Base-by-base conservation (phyloP, 371 early-diverging fungal genomes). In the Mucor circinelloides region DNA sequence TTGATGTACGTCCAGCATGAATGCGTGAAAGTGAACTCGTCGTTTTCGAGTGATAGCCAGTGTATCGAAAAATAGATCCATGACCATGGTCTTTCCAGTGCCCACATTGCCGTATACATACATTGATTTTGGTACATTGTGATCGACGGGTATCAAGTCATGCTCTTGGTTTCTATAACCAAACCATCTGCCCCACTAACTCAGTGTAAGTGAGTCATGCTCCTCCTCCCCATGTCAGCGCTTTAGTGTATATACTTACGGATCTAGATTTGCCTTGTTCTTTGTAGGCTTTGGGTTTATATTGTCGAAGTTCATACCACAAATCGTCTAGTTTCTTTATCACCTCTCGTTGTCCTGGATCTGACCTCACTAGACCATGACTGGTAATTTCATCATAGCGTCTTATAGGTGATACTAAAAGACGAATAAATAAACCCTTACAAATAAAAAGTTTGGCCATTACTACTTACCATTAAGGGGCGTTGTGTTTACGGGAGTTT, bases 11-110 rank as follows among this genome's bases (percentile, higher is more conserved):
- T 95, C 95, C 17, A 91, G 82, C 97, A 98, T 97, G 69, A 97
- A 97, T 9, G 93, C 93, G 73, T 98, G 96, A 71, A 96, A 97
- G 71, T 98, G 97, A 9, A 97, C 90, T 3, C 97, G 88, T 28
- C 91, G 83, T 75, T 97, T 96, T 27, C 90, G 81, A 4, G 76
- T 40, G n/a, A 86, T 85, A 2, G 87, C 79, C 9, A 94, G 67
- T 1, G 92, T 83, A 69, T 93, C 84, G 77, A 90, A 97, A 66
- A 97, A 94, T 56, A 98, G 75, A 77, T 98, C 96, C 99, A 98
- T 98, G n/a, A 94, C 85, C 87, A 95, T 94, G 0, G 97, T 97
- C 68, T 98, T 98, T 21, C 99, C 99, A 0, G 92, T 92, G 25
- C 94, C 87, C 17, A 95, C 95, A 68, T 90, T 89, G 28, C 95